Evolutionary conservation across 306 rosid species (phyloP), one percentile per base, ranked within the genome.

Genomic region (Casuarina cunninghamiana): DNA sequence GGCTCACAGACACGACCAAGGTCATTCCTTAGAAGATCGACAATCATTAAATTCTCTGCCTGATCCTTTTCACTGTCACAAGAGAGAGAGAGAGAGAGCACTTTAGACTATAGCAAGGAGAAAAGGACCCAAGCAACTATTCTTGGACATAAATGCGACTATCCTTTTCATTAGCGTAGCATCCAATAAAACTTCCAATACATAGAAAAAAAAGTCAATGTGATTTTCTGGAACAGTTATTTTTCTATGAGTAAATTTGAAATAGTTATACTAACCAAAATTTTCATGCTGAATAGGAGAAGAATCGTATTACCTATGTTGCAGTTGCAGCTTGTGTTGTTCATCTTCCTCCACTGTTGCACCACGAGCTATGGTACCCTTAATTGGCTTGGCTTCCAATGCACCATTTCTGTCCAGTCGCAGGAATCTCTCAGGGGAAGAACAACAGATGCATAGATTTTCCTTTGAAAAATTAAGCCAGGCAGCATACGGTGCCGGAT

Each of bases 401-500:
- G 87, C 51, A 41, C 87, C 91, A 75, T 84, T 83, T 77, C 90
- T 83, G 79, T 93, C 92, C 86, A 96, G 81, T 85, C 84, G 89
- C 67, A 96, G 79, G 85, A 96, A 96, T 86, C 98, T 86, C 90
- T 96, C 99, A 4, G 99, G 99, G 37, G 98, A 96, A 77, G 99
- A 96, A 81, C 96, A 93, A 82, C 99, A 96, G 60, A 96, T 85
- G 67, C 84, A 80, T 50, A 93, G 81, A 68, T 88, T 83, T 80
- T 91, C 97, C 62, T 85, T 91, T 2, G 97, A 79, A 86, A 96
- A 93, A 84, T 90, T 91, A 68, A 96, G 93, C 99, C 96, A 96
- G 43, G 99, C 97, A 78, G 99, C 97, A 83, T 96, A 96, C 26
- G 99, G 99, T 65, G 98, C 96, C 10, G 99, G 99, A 67, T 93